Evolutionary conservation across 2,329 filamentous ascomycete genomes (phyloP), one percentile per base, ranked within the genome.

Genomic region (Arthrocladium fulminans): DNA sequence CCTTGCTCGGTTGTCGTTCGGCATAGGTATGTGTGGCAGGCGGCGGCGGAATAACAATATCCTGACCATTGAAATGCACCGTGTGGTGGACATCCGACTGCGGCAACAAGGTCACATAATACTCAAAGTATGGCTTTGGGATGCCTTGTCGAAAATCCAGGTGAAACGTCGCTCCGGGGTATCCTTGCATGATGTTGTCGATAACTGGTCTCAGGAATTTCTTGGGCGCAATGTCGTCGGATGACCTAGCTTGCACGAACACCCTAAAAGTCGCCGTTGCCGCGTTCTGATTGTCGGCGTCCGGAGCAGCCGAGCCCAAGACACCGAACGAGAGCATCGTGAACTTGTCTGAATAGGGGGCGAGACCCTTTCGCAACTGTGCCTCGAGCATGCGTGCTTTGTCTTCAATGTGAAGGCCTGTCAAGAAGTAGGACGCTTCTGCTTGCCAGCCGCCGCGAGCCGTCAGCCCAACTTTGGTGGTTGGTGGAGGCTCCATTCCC

Each of bases 381-480:
- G 60, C 55, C 51, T 73, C 68, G 3, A 71, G 60, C 66, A 73
- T 68, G n/a, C 64, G 59, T 2, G 66, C 68, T 57, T 76, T 75
- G 39, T 65, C 65, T 39, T 63, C 53, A 49, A 73, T 67, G 59
- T 73, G 67, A 22, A 69, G 65, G 3, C 68, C 73, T 4, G 64
- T 65, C 8, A 73, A 60, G 55, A 67, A 73, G 57, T 65, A 73
- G 37, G 63, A 64, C 1, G 63, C 59, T 55, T 74, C 70, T 7
- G 71, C 71, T 57, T 73, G 69, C 54, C 67, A 73, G 29, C 71
- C 71, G 8, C 69, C 70, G 17, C 60, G 60, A 0, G 69, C 71
- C 1, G 70, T 72, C 46, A 75, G 59, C 13, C 70, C 72, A 15
- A 71, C 63, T 57, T 76, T 76, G 9, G 72, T 76, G 0, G 73